Base-by-base conservation (phyloP, 306 rosid genomes). In the Medicago lupulina region DNA sequence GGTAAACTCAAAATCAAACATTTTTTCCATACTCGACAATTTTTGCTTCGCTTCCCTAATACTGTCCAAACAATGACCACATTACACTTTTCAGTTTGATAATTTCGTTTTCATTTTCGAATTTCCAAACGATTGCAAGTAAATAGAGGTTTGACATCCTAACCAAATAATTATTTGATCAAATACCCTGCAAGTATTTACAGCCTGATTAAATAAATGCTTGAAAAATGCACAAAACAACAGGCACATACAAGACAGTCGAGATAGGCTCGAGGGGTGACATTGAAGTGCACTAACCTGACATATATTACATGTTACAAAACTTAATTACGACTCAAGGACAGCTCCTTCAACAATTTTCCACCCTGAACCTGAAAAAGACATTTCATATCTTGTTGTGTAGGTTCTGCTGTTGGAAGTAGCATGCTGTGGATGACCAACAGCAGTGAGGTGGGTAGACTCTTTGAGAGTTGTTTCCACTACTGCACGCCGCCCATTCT, bases 381-480 rank as follows among this genome's bases (percentile, higher is more conserved):
- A 86, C 89, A 92, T 77, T 84, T 86, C 97, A 49, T 95, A 95
- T 84, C 99, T 86, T 12, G 89, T 90, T 8, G 99, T 95, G 85
- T 95, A 95, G 53, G 89, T 87, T 80, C 88, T 86, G 84, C 73
- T 88, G 87, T 75, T 92, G 7, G 96, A 88, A 75, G 87, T 83
- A 68, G 86, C 84, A 3, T 90, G 90, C 70, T 95, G 90, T 23
- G 97, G 96, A 71, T 88, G 87, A 57, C 84, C 85, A 16, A 75
- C 73, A 74, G 90, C 97, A 55, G 84, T 92, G 53, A 92, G 92
- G 75, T 80, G 89, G 34, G 89, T 83, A 17, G 82, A 80, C 76
- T 95, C 98, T 77, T 83, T 81, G 6, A 95, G 90, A 39, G 97
- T 95, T 80, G 98, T 91, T 88, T 95, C 97, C 58, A 95, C 98